These are phyloP conservation scores for Cetraspora pellucida DNA, from an alignment of 192 early-diverging fungal genomes.

Conservation along the genomic window DNA sequence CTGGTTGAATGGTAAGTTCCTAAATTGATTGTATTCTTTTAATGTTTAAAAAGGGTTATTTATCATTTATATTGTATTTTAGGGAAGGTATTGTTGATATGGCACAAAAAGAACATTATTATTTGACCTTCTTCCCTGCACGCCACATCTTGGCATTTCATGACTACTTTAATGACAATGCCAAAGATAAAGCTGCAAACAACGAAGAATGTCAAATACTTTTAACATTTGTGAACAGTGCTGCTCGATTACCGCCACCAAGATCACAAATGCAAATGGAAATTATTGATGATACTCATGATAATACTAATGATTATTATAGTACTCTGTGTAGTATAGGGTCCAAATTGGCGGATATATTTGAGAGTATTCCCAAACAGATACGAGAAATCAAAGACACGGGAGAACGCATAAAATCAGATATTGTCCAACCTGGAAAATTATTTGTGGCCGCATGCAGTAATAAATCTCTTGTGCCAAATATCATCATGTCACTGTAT, in stretches of 20 bases:
- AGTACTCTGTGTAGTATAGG: slow-evolving; percentile 5
- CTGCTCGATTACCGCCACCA: neutral
- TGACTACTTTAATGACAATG: slow-evolving; percentile 28
- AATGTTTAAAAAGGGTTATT: neutral
- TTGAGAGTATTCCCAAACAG: neutral
- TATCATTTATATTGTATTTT: neutral
- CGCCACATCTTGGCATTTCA: slow-evolving; percentile 29
- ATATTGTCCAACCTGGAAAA: neutral
- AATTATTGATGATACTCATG: neutral
- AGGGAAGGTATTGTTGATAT: neutral
- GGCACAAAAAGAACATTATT: slow-evolving; percentile 30
- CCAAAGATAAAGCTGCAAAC: neutral
- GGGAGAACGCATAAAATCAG: neutral
- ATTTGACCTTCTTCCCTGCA: slow-evolving; percentile 25
- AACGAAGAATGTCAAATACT: slow-evolving; percentile 13
- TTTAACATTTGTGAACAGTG: slow-evolving; percentile 10
- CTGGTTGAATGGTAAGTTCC: slow-evolving; percentile 24
- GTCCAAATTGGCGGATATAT: neutral
- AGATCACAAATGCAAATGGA: too few relatives aligned
- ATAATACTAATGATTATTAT: neutral
- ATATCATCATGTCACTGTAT: slow-evolving; percentile 33
- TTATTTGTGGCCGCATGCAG: slow-evolving; percentile 30
- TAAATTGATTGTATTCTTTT: neutral
- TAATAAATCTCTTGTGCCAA: slow-evolving; percentile 17
- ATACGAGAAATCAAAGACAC: neutral